phyloP scores from a whole-genome alignment of 1,284 basidiomycete genomes.

The Boletellus deceptivus region DNA sequence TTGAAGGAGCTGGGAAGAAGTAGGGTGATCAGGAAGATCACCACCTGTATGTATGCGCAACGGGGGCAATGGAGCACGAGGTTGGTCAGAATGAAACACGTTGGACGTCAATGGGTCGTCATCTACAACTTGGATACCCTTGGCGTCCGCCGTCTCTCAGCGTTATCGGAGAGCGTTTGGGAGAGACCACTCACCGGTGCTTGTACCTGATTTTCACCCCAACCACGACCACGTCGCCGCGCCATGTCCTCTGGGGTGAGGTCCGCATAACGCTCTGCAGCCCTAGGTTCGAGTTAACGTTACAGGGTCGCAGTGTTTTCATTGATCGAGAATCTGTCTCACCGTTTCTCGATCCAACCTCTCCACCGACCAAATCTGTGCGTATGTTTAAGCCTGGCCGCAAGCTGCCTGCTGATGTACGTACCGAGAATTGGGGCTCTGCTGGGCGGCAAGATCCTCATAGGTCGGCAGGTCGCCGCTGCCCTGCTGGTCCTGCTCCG shows the following conservation, averaged over 20 bases:
- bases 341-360: slow-evolving; percentile 85
- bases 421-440: slow-evolving; percentile 75
- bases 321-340: slow-evolving; percentile 10
- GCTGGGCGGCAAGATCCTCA: slow-evolving; percentile 66
- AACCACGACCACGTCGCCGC: slow-evolving; percentile 63
- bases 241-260: slow-evolving; percentile 55
- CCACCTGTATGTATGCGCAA: slow-evolving; percentile 26
- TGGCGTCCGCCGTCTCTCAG: slow-evolving; percentile 6
- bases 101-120: slow-evolving; percentile 1
- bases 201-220: slow-evolving; percentile 46
- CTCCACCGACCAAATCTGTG: slow-evolving; percentile 76
- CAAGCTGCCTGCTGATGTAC: slow-evolving; percentile 10
- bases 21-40: slow-evolving; percentile 18
- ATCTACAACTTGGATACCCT: slow-evolving; percentile 17
- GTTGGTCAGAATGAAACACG: slow-evolving; percentile 5
- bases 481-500: slow-evolving; percentile 58
- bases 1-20: slow-evolving; percentile 7
- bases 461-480: slow-evolving; percentile 70
- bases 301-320: neutral
- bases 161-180: neutral
- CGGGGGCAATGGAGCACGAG: slow-evolving; percentile 7
- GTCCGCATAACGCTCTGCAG: slow-evolving; percentile 75
- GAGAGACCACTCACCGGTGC: slow-evolving; percentile 14
- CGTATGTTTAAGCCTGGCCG: slow-evolving; percentile 3
- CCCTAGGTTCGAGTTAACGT: slow-evolving; percentile 44